Evolutionary conservation across 352 stramenopile genomes (phyloP).

Genomic region (Thalassiosira exigua): DNA sequence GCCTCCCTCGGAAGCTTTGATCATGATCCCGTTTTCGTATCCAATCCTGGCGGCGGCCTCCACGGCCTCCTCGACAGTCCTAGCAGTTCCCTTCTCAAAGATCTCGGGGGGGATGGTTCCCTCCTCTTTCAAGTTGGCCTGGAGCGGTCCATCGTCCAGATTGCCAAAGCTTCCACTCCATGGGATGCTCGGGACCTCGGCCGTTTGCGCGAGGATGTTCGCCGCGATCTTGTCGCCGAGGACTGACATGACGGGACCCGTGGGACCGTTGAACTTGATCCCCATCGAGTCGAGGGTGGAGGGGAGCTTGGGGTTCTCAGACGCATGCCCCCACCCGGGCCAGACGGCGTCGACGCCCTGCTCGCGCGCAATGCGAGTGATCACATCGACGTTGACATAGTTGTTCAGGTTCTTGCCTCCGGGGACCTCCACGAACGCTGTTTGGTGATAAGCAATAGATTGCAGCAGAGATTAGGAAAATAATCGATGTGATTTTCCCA

Average conservation of each 20-base stretch:
- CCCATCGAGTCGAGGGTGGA: conserved; percentile 89
- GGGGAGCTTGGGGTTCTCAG: conserved; percentile 97
- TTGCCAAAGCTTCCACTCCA: conserved; percentile 94
- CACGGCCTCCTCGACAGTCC: conserved; percentile 93
- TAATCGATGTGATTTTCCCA: no score
- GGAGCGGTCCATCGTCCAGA: conserved; percentile 90
- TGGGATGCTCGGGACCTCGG: conserved; percentile 97
- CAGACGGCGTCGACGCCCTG: conserved; percentile 88
- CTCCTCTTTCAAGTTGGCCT: conserved; percentile 90
- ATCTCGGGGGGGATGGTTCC: conserved; percentile 93
- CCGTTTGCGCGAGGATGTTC: conserved; percentile 99
- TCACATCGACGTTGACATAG: conserved; percentile 99
- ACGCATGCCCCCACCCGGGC: conserved; percentile 97
- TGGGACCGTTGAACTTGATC: conserved; percentile 99
- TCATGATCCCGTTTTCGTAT: conserved; percentile 94
- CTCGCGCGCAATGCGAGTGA: conserved; percentile 90
- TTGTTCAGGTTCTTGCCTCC: conserved; percentile 99
- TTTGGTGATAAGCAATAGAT: no score
- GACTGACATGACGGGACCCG: conserved; percentile 97
- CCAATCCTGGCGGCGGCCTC: conserved; percentile 77
- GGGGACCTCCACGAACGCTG: conserved; percentile 91
- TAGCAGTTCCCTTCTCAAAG: conserved; percentile 94
- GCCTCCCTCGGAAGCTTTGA: conserved; percentile 95
- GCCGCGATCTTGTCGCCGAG: conserved; percentile 99
- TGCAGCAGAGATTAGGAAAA: no score